Base-by-base conservation (phyloP, 805 yeast genomes). In the Saccharomycopsis fibuligera region DNA sequence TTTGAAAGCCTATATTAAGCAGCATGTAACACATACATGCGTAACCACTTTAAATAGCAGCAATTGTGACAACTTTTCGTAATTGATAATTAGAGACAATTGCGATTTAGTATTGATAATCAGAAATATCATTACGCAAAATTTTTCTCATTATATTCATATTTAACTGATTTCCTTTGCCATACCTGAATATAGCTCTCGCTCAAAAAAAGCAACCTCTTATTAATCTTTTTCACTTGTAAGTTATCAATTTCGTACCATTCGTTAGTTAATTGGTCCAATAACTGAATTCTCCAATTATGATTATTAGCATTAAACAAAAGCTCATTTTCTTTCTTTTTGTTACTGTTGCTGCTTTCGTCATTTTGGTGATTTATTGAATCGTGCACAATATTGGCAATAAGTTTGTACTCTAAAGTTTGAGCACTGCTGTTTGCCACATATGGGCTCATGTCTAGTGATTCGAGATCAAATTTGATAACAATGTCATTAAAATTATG, bases 111-210 rank as follows among this genome's bases (percentile, higher is more conserved):
- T n/a, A n/a, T n/a, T n/a, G n/a, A n/a, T n/a, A n/a, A n/a, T n/a
- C n/a, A n/a, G n/a, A n/a, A n/a, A n/a, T n/a, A n/a, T n/a, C n/a
- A n/a, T n/a, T n/a, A n/a, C n/a, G n/a, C n/a, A n/a, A n/a, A n/a
- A n/a, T n/a, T n/a, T n/a, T n/a, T n/a, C n/a, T n/a, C n/a, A n/a
- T n/a, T n/a, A n/a, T n/a, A n/a, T n/a, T n/a, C 19, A 16, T 33
- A 33, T n/a, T 9, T 12, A n/a, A 33, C 17, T 10, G 17, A 9
- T n/a, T 33, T 33, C 19, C 60, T 63, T 53, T 75, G 73, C 90
- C 93, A 84, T 9, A 86, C 65, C 61, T 85, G 91, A 23, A 86
- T 64, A 61, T 75, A 79, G 30, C 78, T 73, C 56, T 83, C 86
- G 35, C 73, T 70, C 27, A 85, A 60, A 57, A 83, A 81, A 48